A percentile compares a stretch with the other conserved stretches of the same genome.
These are phyloP conservation scores for Chytriomyces sp. DNA, from an alignment of 192 early-diverging fungal genomes.

Conservation along the genomic window DNA sequence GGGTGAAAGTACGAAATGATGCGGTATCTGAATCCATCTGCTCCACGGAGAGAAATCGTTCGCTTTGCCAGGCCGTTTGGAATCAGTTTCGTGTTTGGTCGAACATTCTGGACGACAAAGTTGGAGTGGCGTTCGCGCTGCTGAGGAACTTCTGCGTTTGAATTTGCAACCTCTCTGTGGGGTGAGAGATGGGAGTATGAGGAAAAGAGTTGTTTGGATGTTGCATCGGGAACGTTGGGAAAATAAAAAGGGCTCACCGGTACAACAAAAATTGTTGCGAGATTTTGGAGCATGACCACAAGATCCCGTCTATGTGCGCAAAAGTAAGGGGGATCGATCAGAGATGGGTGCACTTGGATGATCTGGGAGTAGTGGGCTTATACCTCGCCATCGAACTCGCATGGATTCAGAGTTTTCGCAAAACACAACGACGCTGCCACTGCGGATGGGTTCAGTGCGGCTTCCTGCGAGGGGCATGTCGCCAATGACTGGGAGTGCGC, in stretches of 20 bases:
- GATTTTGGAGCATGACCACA: background rate
- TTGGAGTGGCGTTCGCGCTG: background rate
- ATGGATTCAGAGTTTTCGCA: background rate
- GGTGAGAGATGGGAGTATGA: too few relatives aligned
- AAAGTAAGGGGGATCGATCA: background rate
- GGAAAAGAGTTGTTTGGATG: too few relatives aligned
- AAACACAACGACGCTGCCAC: slow-evolving; percentile 5
- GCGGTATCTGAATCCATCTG: slow-evolving; percentile 4
- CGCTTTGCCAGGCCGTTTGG: slow-evolving; percentile 9
- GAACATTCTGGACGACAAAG: background rate
- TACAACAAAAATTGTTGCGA: background rate
- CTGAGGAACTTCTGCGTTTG: background rate
- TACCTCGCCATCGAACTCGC: background rate
- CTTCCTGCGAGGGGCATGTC: background rate
- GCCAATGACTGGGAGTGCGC: background rate
- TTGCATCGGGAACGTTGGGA: too few relatives aligned
- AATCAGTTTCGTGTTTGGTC: background rate
- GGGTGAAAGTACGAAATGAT: background rate
- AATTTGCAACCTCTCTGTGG: background rate
- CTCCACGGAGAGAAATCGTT: background rate
- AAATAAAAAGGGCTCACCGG: too few relatives aligned
- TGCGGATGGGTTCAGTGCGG: background rate
- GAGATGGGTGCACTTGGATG: too few relatives aligned
- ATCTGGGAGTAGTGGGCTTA: too few relatives aligned
- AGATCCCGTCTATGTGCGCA: background rate